Conservation (phyloP, 1,284 basidiomycete genomes). For the Marasmius fiardii region DNA sequence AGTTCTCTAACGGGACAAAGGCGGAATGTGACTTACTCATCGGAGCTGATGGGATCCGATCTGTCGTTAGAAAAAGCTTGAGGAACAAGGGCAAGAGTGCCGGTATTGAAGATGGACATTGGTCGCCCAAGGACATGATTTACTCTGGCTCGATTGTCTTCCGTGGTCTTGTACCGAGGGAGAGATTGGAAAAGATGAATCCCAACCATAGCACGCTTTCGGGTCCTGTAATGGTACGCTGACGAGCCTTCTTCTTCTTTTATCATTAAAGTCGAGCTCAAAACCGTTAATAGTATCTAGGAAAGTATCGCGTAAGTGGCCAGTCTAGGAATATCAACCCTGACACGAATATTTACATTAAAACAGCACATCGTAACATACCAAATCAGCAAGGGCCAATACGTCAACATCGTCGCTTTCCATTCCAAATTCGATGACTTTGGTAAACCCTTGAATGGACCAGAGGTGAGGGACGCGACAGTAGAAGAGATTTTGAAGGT, state of each 20-base stretch:
- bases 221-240: conserved; percentile 33
- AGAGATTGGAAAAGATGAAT: conserved; percentile 27
- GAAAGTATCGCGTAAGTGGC: conserved; percentile 32
- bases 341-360: not conserved
- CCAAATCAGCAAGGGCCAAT: conserved; percentile 36
- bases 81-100: too few relatives aligned
- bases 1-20: conserved; percentile 40
- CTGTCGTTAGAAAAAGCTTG: conserved; percentile 15
- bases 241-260: not conserved
- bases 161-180: conserved; percentile 34
- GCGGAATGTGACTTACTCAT: conserved; percentile 44
- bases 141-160: conserved; percentile 39
- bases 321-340: too few relatives aligned
- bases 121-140: not conserved
- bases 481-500: conserved; percentile 26
- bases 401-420: conserved; percentile 42
- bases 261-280: not conserved
- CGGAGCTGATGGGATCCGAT: conserved; percentile 43
- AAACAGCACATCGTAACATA: conserved; percentile 41
- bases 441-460: conserved; percentile 30
- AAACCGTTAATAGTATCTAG: conserved; percentile 44
- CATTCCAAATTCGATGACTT: conserved; percentile 28
- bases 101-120: too few relatives aligned
- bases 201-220: conserved; percentile 32
- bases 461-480: conserved; percentile 29